Evolutionary conservation across 805 yeast genomes (phyloP), one percentile per base, ranked within the genome.

Genomic region (Scheffersomyces stipitis): DNA sequence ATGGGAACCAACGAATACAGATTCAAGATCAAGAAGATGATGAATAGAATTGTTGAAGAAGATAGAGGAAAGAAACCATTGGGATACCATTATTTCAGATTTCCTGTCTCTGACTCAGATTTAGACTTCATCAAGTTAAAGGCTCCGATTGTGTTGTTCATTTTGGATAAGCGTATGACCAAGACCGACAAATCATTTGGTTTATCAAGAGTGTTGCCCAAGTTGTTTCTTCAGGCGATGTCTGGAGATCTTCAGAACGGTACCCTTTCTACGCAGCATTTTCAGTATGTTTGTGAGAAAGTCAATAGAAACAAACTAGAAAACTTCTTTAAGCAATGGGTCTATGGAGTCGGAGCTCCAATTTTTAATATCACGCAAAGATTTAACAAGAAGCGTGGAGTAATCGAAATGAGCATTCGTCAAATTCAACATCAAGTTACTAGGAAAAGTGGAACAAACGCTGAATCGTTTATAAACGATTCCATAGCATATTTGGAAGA

Each of bases 171-270:
- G 31, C 72, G 99, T 44, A 88, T 93, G 96, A 90, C 96, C 1
- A 93, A 93, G 55, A 88, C 97, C 1, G 98, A 95, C 56, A 83
- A 90, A 44, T 85, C 96, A 0, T 85, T 93, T 58, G 99, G 99
- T 2, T 68, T 93, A 41, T 80, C 90, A 3, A 78, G 99, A 44
- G 97, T 88, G 0, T 75, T 93, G 17, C 96, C 98, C 0, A 93
- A 91, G 49, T 69, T 93, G 17, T 87, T 91, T 45, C 63, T 93
- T 24, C 97, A 93, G 58, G 95, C 95, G 0, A 88, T 93, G 96
- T 86, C 96, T 5, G 96, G 95, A 13, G 99, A 93, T 51, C 66
- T 93, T 34, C 77, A 78, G 12, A 84, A 83, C 51, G 87, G 93
- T 9, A 73, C 81, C 12, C 59, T 91, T 17, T 82, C 95, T 5